Evolutionary conservation across 139 green algal genomes (phyloP).

Genomic region (Haematococcus sp.): DNA sequence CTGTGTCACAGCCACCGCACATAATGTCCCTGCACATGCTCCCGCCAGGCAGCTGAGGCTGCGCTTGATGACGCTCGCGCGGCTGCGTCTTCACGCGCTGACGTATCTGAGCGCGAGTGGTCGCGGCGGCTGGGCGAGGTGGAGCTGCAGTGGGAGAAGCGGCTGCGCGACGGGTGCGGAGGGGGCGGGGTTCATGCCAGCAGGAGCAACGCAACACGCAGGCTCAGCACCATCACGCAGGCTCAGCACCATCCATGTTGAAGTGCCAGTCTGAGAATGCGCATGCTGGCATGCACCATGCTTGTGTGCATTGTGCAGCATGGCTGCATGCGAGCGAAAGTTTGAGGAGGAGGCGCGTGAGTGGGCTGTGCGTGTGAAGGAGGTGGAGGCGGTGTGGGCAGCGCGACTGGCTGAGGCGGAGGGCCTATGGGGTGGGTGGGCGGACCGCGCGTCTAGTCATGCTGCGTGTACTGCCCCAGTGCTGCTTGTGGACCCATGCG

Average conservation of each 20-base stretch:
- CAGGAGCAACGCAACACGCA: too few species aligned
- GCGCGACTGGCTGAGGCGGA: slow-evolving; percentile 36
- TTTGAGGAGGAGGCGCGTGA: slow-evolving; percentile 33
- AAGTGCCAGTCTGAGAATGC: too few species aligned
- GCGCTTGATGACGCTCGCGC: too few species aligned
- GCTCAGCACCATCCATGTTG: too few species aligned
- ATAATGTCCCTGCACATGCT: too few species aligned
- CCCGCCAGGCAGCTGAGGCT: too few species aligned
- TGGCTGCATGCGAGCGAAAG: slow-evolving; percentile 36
- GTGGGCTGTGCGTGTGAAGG: slow-evolving; percentile 32
- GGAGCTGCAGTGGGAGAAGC: slow-evolving; percentile 44
- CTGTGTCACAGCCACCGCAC: too few species aligned
- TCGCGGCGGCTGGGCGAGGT: slow-evolving; percentile 14
- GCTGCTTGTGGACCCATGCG: too few species aligned
- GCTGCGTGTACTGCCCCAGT: too few species aligned
- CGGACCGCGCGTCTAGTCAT: not conserved
- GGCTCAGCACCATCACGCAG: too few species aligned
- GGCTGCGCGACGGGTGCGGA: slow-evolving; percentile 25
- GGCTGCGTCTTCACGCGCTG: not conserved
- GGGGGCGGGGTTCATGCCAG: not conserved
- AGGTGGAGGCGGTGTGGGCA: slow-evolving; percentile 26
- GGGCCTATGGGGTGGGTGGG: slow-evolving; percentile 27
- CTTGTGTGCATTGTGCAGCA: slow-evolving; percentile 10
- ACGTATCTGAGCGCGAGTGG: slow-evolving; percentile 3
- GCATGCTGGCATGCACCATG: too few species aligned